These are phyloP conservation scores for Sarocladium strictum DNA, from an alignment of 2,329 filamentous ascomycete species.

Conservation along the genomic window DNA sequence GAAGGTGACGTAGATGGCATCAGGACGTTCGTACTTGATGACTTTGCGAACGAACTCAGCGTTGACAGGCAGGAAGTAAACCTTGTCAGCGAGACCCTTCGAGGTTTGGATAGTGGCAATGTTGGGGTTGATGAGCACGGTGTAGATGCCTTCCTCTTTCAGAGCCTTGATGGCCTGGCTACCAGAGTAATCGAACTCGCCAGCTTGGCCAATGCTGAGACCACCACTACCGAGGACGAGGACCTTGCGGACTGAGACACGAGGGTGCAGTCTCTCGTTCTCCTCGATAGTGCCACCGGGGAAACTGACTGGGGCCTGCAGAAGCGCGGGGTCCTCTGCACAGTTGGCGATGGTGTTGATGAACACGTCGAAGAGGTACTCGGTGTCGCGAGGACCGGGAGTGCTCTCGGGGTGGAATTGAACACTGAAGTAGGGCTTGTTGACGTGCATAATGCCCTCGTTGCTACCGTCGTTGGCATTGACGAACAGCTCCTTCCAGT, in stretches of 20 bases:
- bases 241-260: slow-evolving; percentile 86
- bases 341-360: slow-evolving; percentile 75
- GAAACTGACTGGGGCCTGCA: slow-evolving; percentile 73
- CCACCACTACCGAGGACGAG: slow-evolving; percentile 91
- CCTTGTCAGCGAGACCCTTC: slow-evolving; percentile 95
- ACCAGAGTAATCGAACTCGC: slow-evolving; percentile 98
- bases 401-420: slow-evolving; percentile 98
- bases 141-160: slow-evolving; percentile 97
- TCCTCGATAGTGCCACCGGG: slow-evolving; percentile 78
- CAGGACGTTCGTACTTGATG: slow-evolving; percentile 87
- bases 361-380: slow-evolving; percentile 96
- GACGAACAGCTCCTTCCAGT: slow-evolving; percentile 92
- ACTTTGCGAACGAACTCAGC: slow-evolving; percentile 97
- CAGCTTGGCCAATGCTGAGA: slow-evolving; percentile 93
- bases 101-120: slow-evolving; percentile 99
- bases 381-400: slow-evolving; percentile 89
- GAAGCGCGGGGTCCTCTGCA: slow-evolving; percentile 57
- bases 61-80: slow-evolving; percentile 96
- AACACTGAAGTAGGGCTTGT: slow-evolving; percentile 94
- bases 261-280: slow-evolving; percentile 69
- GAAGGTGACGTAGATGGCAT: slow-evolving; percentile 96
- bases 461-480: slow-evolving; percentile 96
- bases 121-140: slow-evolving; percentile 96
- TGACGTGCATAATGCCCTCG: slow-evolving; percentile 87
- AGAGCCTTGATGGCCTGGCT: slow-evolving; percentile 97